Base-by-base conservation (phyloP, 805 yeast species). In the Candida germanica region DNA sequence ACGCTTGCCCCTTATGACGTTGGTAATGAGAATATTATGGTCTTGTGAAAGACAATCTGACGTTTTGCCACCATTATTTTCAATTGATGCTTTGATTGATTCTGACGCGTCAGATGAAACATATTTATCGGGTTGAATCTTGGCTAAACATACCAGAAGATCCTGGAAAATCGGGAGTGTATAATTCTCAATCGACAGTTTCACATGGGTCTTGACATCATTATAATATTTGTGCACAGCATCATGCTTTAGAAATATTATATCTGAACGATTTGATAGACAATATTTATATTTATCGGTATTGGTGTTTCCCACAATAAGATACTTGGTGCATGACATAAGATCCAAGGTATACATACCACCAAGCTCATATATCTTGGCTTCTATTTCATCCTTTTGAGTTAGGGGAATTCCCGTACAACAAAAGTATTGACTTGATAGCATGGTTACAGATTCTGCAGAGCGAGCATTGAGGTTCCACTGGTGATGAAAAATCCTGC, bases 251-350 rank as follows among this genome's bases (percentile, higher is more conserved):
- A 86, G 51, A 46, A 86, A 77, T 28, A 55, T 56, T 21, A 87
- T 69, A 56, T 84, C 89, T 33, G 62, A 59, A 37, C 86, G 58
- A 38, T 66, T 61, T 38, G 65, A 59, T 1, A 77, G 69, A 36
- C 77, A 69, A 49, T 66, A 79, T 33, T 58, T 58, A 53, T 70
- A 77, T 51, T 79, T 79, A 18, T 75, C 80, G 0, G 83, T 77
- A 38, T 67, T 59, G 19, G 73, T 59, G 26, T 66, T 68, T 1
- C 87, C 87, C 20, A 81, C 80, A 4, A 83, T 65, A 17, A 83
- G 56, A 26, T 74, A 73, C 35, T 73, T 69, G 2, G 77, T 80
- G 51, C 78, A 80, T 31, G 78, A 73, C 64, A 80, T 77, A 45
- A 83, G 56, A 48, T 81, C 81, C 27, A 68, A 67, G 39, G 71